phyloP scores from a whole-genome alignment of 805 yeast genomes.

The Candida boidinii region DNA sequence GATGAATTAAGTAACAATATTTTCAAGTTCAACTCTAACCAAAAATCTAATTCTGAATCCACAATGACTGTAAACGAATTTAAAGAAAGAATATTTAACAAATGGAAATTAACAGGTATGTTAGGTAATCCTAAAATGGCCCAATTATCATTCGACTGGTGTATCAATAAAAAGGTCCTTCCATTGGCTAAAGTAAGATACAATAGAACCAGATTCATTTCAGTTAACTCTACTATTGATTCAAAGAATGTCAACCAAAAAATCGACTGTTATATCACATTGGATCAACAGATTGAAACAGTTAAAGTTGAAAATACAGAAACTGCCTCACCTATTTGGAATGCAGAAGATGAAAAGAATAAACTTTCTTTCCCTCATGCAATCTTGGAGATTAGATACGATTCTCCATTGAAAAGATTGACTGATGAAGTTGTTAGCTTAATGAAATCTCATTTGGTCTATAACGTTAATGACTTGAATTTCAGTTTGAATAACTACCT shows the following conservation, averaged over 20 bases:
- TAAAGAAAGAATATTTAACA: constrained; percentile 8
- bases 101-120: constrained; percentile 15
- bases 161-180: constrained; percentile 18
- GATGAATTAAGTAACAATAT: constrained; percentile 12
- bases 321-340: constrained; percentile 6
- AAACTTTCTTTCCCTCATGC: constrained; percentile 35
- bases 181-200: constrained; percentile 19
- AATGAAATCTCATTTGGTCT: constrained; percentile 38
- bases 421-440: constrained; percentile 31
- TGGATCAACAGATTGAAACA: constrained; percentile 19
- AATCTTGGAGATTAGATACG: constrained; percentile 39
- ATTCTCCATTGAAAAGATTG: constrained; percentile 20
- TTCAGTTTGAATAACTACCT: constrained; percentile 25
- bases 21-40: no score
- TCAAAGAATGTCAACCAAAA: constrained; percentile 1
- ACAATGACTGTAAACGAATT: constrained; percentile 5
- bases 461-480: constrained; percentile 30
- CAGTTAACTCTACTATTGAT: constrained; percentile 4
- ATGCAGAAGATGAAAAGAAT: constrained; percentile 6
- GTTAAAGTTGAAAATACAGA: constrained; percentile 4
- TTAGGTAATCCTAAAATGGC: constrained; percentile 24
- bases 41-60: neutral
- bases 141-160: constrained; percentile 23
- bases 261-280: constrained; percentile 22
- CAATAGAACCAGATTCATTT: constrained; percentile 20